Evolutionary conservation across 2,329 filamentous ascomycete species (phyloP), one percentile per base, ranked within the genome.

Genomic region (Didymella segeticola): DNA sequence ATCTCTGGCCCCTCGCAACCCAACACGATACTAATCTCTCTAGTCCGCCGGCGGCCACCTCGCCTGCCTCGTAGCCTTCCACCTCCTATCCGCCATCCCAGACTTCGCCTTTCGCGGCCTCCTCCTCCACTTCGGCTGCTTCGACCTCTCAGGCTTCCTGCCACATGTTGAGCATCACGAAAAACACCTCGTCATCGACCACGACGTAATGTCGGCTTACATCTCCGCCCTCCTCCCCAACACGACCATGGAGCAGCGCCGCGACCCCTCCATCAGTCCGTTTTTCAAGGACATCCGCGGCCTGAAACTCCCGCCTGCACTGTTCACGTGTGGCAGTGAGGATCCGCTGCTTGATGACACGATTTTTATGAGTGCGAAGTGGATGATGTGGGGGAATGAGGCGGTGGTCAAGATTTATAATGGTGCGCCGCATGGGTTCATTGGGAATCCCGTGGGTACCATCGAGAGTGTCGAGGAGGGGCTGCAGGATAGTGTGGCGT

Each of bases 361-460:
- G 14, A 65, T 83, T 19, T 66, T 82, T 39, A 85, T 86, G 83
- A 74, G 75, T 4, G 70, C 75, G 2, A 84, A 83, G 69, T 86
- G 83, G 83, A 64, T 69, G 61, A 80, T 80, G 67, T 75, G 72
- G 57, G 82, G 82, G 2, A 78, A 76, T 5, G 79, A 83, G 66
- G 75, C 76, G 0, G 70, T 83, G 2, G 69, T 83, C 2, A 85
- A 81, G 69, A 72, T 85, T 14, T 83, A 79, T 63, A 77, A 78
- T n/a, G 82, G 83, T 0, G 81, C 78, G 8, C 75, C 80, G 15
- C 83, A 86, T 74, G 82, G 78, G 19, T 86, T 83, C 57, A 77
- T 77, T 43, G 69, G 68, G 56, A 78, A 78, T 68, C 69, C 73
- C 9, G 63, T 71, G 0, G 74, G 71, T 0, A 64, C 64, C 22